Evolutionary conservation across 2,329 filamentous ascomycete genomes (phyloP), one percentile per base, ranked within the genome.

Genomic region (Cladosporium velox): DNA sequence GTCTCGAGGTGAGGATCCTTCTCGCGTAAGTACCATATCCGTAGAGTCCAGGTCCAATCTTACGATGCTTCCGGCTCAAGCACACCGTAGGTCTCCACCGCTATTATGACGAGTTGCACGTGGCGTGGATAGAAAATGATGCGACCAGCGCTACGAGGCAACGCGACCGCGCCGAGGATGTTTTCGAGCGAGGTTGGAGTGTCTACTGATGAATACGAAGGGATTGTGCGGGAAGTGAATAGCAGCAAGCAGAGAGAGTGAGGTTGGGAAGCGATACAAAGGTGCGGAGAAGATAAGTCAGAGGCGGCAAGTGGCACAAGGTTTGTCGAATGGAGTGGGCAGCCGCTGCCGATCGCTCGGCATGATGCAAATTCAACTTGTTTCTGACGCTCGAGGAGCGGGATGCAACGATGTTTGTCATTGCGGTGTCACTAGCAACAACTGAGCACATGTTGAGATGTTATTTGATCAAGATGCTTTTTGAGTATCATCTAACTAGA

Each of bases 11-110:
- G 78, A 76, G 64, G 49, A 72, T 81, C 80, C 86, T 86, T 78
- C 77, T 80, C 80, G 78, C 73, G 85, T 88, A 82, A 87, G 86
- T 85, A 81, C 82, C 84, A 87, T 87, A 62, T 66, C 61, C 64
- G 38, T 26, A n/a, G 26, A 60, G 65, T 44, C 51, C 58, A 41
- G 47, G 34, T 66, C 65, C 69, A 54, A 59, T 70, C 69, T 72
- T 72, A 72, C 70, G 70, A 66, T 61, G 64, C 58, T 62, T 34
- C 49, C 59, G 32, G 35, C 63, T 47, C 63, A 65, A 65, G 63
- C 63, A 65, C 41, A 52, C 63, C 63, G 63, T 65, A 65, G 24
- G 24, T 15, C 54, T 38, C 60, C 60, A 38, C 55, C 57, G 26
- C 35, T 44, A 18, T 57, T 24, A 24, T 52, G 30, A 44, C 60